phyloP scores from a whole-genome alignment of 2,329 filamentous ascomycete genomes.

The Nigrospora sphaerica region DNA sequence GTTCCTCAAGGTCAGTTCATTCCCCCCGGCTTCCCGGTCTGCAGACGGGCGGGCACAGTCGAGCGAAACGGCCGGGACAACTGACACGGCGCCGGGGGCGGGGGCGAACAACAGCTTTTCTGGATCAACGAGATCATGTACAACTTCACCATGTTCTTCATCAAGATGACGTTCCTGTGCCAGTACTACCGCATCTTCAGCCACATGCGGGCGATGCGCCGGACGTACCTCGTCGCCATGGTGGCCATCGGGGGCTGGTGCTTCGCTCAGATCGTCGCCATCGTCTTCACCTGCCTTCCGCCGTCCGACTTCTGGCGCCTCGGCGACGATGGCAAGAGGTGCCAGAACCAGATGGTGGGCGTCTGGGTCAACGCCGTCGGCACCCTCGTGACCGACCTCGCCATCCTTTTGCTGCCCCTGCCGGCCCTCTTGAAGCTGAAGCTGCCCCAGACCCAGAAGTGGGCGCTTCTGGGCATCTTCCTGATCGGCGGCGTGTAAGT shows the following conservation, averaged over 20 bases:
- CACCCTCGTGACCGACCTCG: constrained; percentile 18
- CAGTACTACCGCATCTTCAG: constrained; percentile 29
- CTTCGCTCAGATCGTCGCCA: constrained; percentile 16
- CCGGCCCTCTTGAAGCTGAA: constrained; percentile 16
- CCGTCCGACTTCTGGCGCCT: constrained; percentile 16
- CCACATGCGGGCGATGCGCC: constrained; percentile 11
- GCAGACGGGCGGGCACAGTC: too few relatives aligned
- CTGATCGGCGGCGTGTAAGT: constrained; percentile 19
- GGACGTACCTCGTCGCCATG: constrained; percentile 15
- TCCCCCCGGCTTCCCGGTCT: too few relatives aligned
- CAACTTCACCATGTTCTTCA: constrained; percentile 17
- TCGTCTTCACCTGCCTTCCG: constrained; percentile 17
- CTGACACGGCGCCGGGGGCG: too few relatives aligned
- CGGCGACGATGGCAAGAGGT: neutral
- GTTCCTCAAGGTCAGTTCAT: too few relatives aligned
- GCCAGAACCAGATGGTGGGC: neutral
- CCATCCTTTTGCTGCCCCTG: constrained; percentile 16
- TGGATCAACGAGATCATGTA: constrained; percentile 19
- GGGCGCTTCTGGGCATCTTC: constrained; percentile 18
- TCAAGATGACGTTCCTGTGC: constrained; percentile 28
- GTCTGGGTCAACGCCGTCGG: constrained; percentile 18
- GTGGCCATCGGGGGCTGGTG: constrained; percentile 19
- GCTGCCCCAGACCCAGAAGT: constrained; percentile 12
- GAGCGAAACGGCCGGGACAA: too few relatives aligned
- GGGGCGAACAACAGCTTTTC: too few relatives aligned